These are phyloP conservation scores for Inosperma sp. DNA, from an alignment of 768 basidiomycete genomes.

Conservation along the genomic window DNA sequence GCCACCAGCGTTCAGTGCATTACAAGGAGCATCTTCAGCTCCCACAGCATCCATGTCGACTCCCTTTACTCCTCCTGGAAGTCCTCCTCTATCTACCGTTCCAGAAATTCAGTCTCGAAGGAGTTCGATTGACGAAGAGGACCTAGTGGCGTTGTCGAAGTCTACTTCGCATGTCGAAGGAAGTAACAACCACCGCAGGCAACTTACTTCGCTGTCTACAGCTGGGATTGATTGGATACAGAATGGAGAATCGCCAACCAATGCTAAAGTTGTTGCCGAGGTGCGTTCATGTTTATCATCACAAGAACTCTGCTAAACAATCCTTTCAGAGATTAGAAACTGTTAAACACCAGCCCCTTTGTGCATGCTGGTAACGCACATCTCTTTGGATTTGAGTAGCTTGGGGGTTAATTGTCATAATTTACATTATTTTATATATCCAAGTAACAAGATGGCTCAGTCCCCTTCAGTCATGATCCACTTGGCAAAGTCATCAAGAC, in stretches of 20 bases:
- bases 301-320: neutral
- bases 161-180: constrained; percentile 68
- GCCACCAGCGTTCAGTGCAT: constrained; percentile 7
- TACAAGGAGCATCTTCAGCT: constrained; percentile 27
- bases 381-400: constrained; percentile 14
- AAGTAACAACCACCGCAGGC: constrained; percentile 31
- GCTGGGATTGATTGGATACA: constrained; percentile 46
- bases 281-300: constrained; percentile 36
- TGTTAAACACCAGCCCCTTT: constrained; percentile 61
- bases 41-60: constrained; percentile 32
- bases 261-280: constrained; percentile 66
- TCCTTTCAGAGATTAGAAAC: constrained; percentile 63
- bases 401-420: constrained; percentile 19
- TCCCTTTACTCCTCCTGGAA: constrained; percentile 55
- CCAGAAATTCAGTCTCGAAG: constrained; percentile 50
- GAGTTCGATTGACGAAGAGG: constrained; percentile 63
- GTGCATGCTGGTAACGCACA: constrained; percentile 59
- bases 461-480: constrained; percentile 86
- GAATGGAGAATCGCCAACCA: constrained; percentile 37
- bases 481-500: constrained; percentile 81
- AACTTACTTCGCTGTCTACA: constrained; percentile 31
- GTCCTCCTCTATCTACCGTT: constrained; percentile 55
- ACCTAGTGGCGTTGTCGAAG: constrained; percentile 69
- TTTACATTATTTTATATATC: constrained; percentile 12
- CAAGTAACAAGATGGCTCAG: constrained; percentile 24